Base-by-base conservation (phyloP, 1,139 yeast species). In the Yarrowia galli region DNA sequence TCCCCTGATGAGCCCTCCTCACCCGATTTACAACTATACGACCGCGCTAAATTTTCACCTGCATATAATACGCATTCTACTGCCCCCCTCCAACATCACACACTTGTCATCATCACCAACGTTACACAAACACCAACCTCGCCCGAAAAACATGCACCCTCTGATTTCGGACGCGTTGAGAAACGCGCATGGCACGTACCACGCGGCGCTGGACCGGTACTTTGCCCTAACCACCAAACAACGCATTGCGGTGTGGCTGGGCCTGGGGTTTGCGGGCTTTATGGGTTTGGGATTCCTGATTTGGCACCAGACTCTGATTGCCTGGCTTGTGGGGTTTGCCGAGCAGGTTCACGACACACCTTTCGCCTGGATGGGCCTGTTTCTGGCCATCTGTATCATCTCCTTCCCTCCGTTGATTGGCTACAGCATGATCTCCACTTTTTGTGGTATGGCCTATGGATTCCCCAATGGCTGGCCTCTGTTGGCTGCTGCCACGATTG, bases 331-430 rank as follows among this genome's bases (percentile, higher is more conserved):
- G 3, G 72, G 73, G 2, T 74, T 87, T 10, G 80, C 89, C 4
- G 84, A 85, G 32, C 71, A 75, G 60, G 83, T 86, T 84, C 75
- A 76, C 48, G 75, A 78, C n/a, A 74, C 83, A 69, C 74, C 74
- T 74, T 77, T 78, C 69, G 95, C 96, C 0, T 81, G 84, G 45
- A 71, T 85, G 2, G 74, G 90, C 0, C 78, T 93, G 70, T 84
- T 88, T 70, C 35, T 78, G 6, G 72, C 84, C 25, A 75, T 88
- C 5, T 79, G 84, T 69, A 18, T 79, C 4, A 87, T 88, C 1
- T 83, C 88, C 0, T 92, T 95, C 81, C 99, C 99, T 3, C 99
- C 98, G 1, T 72, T 93, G 72, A 78, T 92, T 64, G 99, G 99
- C 1, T 93, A 89, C 78, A 84, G 95, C 3, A 83, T 89, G 15